A percentile compares a stretch with the other conserved stretches of the same genome.
Conservation (phyloP, 2,329 filamentous ascomycete genomes). For the Allantophomopsis lycopodina region DNA sequence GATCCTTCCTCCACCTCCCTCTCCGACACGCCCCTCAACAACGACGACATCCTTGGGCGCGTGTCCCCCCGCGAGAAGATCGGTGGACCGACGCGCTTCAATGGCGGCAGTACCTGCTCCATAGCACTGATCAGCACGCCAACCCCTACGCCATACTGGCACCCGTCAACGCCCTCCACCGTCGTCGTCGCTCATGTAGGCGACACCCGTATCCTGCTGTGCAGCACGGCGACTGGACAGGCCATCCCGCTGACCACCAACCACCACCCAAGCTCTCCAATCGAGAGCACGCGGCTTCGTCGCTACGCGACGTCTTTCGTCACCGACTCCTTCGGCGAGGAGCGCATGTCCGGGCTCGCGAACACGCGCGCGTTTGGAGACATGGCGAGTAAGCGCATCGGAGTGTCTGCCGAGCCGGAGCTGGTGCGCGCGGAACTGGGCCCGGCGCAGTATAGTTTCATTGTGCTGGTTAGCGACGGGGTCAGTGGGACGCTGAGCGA, state of each 20-base stretch:
- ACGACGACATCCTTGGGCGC: constrained; percentile 67
- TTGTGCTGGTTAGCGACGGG: constrained; percentile 81
- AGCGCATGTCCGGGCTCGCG: constrained; percentile 83
- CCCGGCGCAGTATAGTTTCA: constrained; percentile 76
- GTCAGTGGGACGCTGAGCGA: constrained; percentile 76
- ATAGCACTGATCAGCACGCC: constrained; percentile 85
- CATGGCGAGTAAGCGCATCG: constrained; percentile 80
- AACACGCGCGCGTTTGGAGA: constrained; percentile 94
- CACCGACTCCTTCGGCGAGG: constrained; percentile 93
- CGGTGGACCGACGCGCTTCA: constrained; percentile 67
- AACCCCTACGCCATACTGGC: constrained; percentile 87
- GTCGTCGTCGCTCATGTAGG: constrained; percentile 83
- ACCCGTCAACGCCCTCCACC: constrained; percentile 73
- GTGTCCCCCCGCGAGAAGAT: constrained; percentile 43
- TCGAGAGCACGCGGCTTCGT: constrained; percentile 70
- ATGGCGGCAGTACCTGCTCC: constrained; percentile 86
- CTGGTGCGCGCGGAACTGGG: constrained; percentile 65
- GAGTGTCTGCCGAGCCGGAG: constrained; percentile 89
- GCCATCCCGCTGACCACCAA: constrained; percentile 76
- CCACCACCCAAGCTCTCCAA: constrained; percentile 81
- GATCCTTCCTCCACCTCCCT: constrained; percentile 56
- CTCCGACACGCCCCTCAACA: constrained; percentile 68
- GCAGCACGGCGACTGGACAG: constrained; percentile 69
- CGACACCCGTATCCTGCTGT: constrained; percentile 83
- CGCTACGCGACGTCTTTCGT: constrained; percentile 80